Base-by-base conservation (phyloP, 169 alveolate genomes). In the Besnoitia besnoiti region DNA sequence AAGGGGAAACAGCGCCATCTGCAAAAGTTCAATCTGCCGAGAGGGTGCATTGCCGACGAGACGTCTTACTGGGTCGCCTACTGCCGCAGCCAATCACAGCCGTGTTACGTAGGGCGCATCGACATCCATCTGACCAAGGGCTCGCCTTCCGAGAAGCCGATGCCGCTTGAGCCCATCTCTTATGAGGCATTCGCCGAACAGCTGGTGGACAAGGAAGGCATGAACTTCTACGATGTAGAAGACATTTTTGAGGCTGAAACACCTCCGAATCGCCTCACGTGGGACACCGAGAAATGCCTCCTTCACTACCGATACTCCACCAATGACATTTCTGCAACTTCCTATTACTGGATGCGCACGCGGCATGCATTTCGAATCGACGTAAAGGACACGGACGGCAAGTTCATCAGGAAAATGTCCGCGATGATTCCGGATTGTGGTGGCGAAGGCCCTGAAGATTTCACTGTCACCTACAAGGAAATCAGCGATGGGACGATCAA, bases 1-100 rank as follows among this genome's bases (percentile, higher is more conserved):
- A 77, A 77, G 55, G 59, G 16, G 61, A 42, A 40, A 37, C 87
- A 77, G 87, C 87, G 87, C 40, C 87, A 77, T 55, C 21, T 77
- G 14, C 87, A 77, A 44, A 77, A 44, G 7, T 77, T 77, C 87
- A 40, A 40, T 27, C 49, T 77, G 40, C 87, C 87, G n/a, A 37
- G 21, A 37, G 87, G 87, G 37, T 77, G 87, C 59, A 16, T 77
- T 40, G 87, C 87, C 5, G 59, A 37, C 16, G 59, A 37, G 30
- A 40, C 16, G 12, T 77, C 87, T 21, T 27, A 19, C 16, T 77
- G 87, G 87, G 59, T 42, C 5, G 87, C 50, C 8, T 77, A 77
- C 59, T 77, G 87, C 59, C 49, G 61, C 5, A 39, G 61, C 33
- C 59, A 8, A 33, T 37, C 49, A 0, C 87, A 51, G 33, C 87